phyloP scores from a whole-genome alignment of 257 asterid genomes.

The Linaria vulgaris region DNA sequence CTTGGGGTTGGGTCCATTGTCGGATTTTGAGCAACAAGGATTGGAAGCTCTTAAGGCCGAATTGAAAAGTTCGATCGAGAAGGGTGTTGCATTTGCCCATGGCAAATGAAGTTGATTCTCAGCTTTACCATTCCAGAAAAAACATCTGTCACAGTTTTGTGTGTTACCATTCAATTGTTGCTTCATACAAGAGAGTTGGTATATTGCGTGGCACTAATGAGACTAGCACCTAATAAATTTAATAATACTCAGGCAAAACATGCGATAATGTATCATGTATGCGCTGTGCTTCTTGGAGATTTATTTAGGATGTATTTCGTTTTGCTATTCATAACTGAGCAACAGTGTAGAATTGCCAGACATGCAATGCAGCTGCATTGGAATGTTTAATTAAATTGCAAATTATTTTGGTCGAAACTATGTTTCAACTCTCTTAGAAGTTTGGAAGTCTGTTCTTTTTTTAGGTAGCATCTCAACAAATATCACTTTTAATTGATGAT shows the following conservation, averaged over 20 bases:
- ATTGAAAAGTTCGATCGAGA: conserved; percentile 57
- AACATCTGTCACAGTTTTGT: conserved; percentile 15
- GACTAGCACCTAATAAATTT: background rate
- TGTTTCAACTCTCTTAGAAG: too few relatives aligned
- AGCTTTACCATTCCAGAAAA: background rate
- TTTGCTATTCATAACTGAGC: background rate
- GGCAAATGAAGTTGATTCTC: conserved; percentile 25
- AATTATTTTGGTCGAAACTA: too few relatives aligned
- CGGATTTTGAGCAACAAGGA: conserved; percentile 62
- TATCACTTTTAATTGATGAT: too few relatives aligned
- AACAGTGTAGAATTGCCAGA: background rate
- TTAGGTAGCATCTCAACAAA: too few relatives aligned
- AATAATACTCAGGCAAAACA: conserved; percentile 1
- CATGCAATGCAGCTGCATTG: too few relatives aligned
- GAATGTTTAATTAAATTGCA: too few relatives aligned
- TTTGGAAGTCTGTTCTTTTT: too few relatives aligned
- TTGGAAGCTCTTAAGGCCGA: conserved; percentile 62
- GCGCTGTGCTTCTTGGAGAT: background rate
- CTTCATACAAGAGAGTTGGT: conserved; percentile 7
- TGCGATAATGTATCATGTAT: background rate
- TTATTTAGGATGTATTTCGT: background rate
- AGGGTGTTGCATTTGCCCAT: conserved; percentile 55
- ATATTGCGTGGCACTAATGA: background rate
- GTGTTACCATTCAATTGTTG: background rate
- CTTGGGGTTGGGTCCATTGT: conserved; percentile 48